Evolutionary conservation across 495 filamentous ascomycete species (phyloP).

Genomic region (Podospora anserina): DNA sequence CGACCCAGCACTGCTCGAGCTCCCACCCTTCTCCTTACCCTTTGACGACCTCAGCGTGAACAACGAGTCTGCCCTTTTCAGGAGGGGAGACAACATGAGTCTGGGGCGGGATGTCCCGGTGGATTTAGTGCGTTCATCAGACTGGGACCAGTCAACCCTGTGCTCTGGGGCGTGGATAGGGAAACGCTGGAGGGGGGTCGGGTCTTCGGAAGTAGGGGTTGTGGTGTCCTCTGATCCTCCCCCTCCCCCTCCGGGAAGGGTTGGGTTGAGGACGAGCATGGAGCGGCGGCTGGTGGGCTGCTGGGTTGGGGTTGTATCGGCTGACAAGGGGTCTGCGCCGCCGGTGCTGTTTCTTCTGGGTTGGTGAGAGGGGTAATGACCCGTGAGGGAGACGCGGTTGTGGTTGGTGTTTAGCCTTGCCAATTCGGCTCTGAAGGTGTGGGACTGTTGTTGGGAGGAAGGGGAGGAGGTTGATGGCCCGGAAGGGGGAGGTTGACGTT

Average conservation of each 20-base stretch:
- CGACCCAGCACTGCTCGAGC: neutral
- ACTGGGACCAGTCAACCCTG: conserved; percentile 42
- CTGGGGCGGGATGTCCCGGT: neutral
- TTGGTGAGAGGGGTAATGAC: conserved; percentile 2
- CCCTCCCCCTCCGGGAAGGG: neutral
- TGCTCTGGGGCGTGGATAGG: conserved; percentile 20
- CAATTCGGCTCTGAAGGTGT: conserved; percentile 27
- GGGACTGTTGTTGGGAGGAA: neutral
- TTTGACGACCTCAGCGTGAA: neutral
- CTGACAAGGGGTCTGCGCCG: conserved; percentile 12
- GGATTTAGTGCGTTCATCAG: neutral
- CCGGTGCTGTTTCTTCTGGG: conserved; percentile 27
- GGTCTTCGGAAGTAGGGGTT: conserved; percentile 12
- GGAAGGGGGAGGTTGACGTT: neutral
- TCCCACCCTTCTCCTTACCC: conserved; percentile 11
- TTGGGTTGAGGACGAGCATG: conserved; percentile 15
- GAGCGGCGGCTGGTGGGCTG: conserved; percentile 13
- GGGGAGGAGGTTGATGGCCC: conserved; percentile 21
- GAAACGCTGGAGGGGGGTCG: neutral
- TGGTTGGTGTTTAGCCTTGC: conserved; percentile 13
- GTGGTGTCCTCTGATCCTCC: conserved; percentile 8
- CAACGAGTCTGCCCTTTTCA: neutral
- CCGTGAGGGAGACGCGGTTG: conserved; percentile 1
- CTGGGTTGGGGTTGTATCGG: too few species aligned
- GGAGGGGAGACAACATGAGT: neutral